Conservation (phyloP, 108 stramenopile genomes). For the Fistulifera pelliculosa region DNA sequence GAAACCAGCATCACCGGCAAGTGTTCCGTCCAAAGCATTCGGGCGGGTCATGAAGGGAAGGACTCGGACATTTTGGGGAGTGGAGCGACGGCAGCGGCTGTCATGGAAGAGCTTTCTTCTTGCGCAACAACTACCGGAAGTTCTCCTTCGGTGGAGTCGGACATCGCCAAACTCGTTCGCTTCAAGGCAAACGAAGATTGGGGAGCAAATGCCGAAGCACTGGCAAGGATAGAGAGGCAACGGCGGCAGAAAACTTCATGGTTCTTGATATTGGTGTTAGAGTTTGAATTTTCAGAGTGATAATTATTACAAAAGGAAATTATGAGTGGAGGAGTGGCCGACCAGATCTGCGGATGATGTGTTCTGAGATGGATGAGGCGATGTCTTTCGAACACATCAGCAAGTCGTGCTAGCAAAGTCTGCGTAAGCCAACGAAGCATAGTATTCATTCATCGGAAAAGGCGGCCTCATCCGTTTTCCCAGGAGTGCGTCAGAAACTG, state of each 20-base stretch:
- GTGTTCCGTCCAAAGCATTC: slow-evolving; percentile 46
- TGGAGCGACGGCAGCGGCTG: not conserved
- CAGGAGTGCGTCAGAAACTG: no score
- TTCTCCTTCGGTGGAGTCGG: slow-evolving; percentile 13
- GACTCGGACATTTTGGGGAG: slow-evolving; percentile 34
- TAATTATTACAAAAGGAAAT: no score
- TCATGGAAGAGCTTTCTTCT: slow-evolving; percentile 6
- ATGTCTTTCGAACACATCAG: no score
- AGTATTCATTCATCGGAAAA: no score
- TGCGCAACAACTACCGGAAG: slow-evolving; percentile 1
- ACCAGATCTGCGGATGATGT: no score
- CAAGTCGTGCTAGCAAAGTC: no score
- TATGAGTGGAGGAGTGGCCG: no score
- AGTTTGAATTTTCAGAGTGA: no score
- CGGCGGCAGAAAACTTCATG: slow-evolving; percentile 36
- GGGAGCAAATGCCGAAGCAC: slow-evolving; percentile 45
- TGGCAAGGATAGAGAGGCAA: slow-evolving; percentile 23
- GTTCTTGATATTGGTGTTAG: slow-evolving; percentile 1
- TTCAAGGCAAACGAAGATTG: slow-evolving; percentile 16
- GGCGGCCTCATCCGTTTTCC: no score
- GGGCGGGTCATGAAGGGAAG: slow-evolving; percentile 74
- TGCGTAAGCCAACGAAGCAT: no score
- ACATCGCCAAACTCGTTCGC: slow-evolving; percentile 11
- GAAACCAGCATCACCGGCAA: slow-evolving; percentile 87
- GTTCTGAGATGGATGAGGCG: no score